These are phyloP conservation scores for Cladorrhinum samala DNA, from an alignment of 495 filamentous ascomycete species.

Conservation along the genomic window DNA sequence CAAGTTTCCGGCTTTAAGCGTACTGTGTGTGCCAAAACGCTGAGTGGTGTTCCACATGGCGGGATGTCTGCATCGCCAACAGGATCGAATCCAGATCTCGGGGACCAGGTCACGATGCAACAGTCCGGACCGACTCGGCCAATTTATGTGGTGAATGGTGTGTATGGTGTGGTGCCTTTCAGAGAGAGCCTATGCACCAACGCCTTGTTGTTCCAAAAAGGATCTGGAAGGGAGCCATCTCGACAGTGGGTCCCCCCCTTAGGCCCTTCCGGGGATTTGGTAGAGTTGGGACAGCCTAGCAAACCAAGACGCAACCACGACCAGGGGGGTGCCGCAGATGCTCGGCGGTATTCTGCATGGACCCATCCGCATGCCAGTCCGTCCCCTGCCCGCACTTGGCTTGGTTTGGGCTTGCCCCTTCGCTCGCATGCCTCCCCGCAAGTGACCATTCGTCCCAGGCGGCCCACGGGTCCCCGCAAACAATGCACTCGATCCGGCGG, in stretches of 20 bases:
- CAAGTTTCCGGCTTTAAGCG: too few species aligned
- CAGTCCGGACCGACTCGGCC: slow-evolving; percentile 29
- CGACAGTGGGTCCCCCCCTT: too few species aligned
- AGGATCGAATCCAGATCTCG: slow-evolving; percentile 6
- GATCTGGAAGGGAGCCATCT: neutral
- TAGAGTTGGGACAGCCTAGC: slow-evolving; percentile 3
- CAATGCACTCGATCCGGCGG: slow-evolving; percentile 28
- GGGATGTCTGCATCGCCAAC: too few species aligned
- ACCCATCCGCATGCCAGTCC: too few species aligned
- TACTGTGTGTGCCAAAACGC: too few species aligned
- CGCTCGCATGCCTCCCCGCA: neutral
- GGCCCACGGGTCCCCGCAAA: slow-evolving; percentile 13
- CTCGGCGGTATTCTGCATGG: slow-evolving; percentile 32
- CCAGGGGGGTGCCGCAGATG: slow-evolving; percentile 9
- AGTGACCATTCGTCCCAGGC: neutral
- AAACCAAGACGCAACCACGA: neutral
- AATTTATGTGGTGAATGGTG: slow-evolving; percentile 17
- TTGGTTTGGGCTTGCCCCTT: neutral
- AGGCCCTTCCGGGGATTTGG: slow-evolving; percentile 12
- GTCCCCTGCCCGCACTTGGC: neutral
- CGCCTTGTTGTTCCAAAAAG: slow-evolving; percentile 2
- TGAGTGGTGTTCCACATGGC: too few species aligned
- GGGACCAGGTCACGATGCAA: slow-evolving; percentile 19
- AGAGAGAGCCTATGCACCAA: too few species aligned
- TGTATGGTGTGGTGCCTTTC: too few species aligned